Evolutionary conservation across 1,284 basidiomycete species (phyloP).

Genomic region (Trametes pubescens): DNA sequence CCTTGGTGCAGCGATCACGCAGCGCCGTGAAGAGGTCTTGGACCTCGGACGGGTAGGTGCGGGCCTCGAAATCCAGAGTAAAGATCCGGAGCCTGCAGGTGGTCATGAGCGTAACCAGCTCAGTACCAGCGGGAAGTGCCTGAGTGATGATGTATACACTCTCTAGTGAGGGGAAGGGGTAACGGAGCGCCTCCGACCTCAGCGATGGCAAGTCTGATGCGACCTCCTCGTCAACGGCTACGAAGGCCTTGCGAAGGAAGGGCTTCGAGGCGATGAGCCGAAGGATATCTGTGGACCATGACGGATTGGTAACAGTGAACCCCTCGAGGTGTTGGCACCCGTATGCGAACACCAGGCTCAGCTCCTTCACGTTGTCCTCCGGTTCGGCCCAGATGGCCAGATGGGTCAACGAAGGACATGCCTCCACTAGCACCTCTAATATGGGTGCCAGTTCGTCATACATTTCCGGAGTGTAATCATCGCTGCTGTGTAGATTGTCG

Average conservation of each 20-base stretch:
- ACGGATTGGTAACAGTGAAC: too few species aligned
- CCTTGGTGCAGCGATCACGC: not conserved
- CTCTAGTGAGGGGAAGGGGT: slow-evolving; percentile 1
- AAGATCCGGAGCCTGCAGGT: not conserved
- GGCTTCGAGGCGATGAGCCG: too few species aligned
- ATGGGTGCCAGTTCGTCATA: not conserved
- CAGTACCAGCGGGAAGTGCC: not conserved
- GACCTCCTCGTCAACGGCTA: too few species aligned
- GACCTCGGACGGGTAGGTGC: not conserved
- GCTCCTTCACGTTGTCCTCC: too few species aligned
- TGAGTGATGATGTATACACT: not conserved
- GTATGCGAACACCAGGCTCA: too few species aligned
- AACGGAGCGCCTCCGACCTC: not conserved
- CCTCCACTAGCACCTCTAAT: not conserved
- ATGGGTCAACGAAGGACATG: not conserved
- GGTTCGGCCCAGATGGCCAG: too few species aligned
- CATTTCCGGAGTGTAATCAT: not conserved
- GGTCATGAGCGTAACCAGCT: not conserved
- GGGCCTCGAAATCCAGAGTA: not conserved
- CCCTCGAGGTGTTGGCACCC: too few species aligned
- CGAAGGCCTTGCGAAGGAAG: too few species aligned
- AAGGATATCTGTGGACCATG: too few species aligned
- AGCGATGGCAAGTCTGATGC: not conserved
- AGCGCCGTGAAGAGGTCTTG: not conserved
- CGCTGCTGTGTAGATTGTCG: not conserved